Conservation (phyloP, 2,329 filamentous ascomycete species). For the Botrytis paeoniae region DNA sequence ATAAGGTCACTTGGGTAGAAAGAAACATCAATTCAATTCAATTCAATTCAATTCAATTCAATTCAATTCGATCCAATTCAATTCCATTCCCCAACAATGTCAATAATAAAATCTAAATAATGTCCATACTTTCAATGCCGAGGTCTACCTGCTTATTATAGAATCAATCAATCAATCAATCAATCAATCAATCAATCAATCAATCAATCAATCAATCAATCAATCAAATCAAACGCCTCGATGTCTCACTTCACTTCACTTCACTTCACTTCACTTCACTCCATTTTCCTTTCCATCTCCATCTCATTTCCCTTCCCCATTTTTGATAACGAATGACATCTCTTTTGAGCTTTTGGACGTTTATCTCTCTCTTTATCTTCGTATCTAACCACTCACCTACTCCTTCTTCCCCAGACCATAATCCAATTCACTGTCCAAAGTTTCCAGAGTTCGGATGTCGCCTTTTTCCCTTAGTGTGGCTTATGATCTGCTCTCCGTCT, state of each 20-base stretch:
- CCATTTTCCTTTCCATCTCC: background rate
- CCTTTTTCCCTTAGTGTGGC: background rate
- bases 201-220: background rate
- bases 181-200: background rate
- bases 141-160: background rate
- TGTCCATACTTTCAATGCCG: background rate
- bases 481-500: background rate
- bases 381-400: background rate
- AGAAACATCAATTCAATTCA: background rate
- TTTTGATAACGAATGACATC: constrained; percentile 2
- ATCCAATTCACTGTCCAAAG: background rate
- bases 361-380: background rate
- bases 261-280: too few species aligned
- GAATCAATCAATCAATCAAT: background rate
- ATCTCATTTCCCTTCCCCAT: background rate
- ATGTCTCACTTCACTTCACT: background rate
- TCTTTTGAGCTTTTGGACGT: background rate
- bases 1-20: background rate
- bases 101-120: background rate
- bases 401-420: background rate
- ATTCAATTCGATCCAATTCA: background rate
- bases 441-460: background rate
- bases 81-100: background rate
- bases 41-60: too few species aligned
- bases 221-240: background rate